Percentiles rank a stretch among this genome's conserved stretches.
Conservation (phyloP, 1,284 basidiomycete genomes). For the Cutaneotrichosporon cavernicola region DNA sequence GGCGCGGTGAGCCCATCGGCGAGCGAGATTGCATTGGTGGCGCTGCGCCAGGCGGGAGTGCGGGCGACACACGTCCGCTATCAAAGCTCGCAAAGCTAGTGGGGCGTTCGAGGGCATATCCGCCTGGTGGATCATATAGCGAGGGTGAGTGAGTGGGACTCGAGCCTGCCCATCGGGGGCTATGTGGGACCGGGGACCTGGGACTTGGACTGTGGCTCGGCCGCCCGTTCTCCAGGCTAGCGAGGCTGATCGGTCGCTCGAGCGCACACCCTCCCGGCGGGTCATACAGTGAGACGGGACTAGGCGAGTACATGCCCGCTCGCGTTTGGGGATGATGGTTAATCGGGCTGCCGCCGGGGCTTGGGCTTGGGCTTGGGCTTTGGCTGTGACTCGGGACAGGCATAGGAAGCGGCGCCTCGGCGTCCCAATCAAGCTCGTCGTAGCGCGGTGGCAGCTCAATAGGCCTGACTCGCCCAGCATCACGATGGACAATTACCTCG, state of each 20-base stretch:
- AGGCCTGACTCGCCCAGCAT: constrained; percentile 42
- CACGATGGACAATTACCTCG: constrained; percentile 44
- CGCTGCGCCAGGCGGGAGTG: neutral
- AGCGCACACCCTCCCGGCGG: too few species aligned
- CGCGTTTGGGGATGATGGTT: too few species aligned
- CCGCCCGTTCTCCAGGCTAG: too few species aligned
- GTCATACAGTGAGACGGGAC: too few species aligned
- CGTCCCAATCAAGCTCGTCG: constrained; percentile 47
- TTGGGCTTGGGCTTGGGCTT: neutral
- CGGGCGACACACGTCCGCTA: neutral
- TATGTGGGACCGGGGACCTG: too few species aligned
- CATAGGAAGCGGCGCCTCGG: constrained; percentile 13
- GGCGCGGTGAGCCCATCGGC: neutral
- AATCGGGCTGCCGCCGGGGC: too few species aligned
- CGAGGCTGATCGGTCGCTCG: too few species aligned
- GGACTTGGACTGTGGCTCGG: neutral
- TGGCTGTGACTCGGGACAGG: too few species aligned
- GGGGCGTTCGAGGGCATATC: neutral
- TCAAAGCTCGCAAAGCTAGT: neutral
- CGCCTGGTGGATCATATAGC: neutral
- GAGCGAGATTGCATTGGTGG: neutral
- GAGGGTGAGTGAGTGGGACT: neutral
- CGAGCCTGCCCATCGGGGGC: neutral
- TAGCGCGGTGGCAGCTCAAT: constrained; percentile 49
- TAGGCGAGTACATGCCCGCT: too few species aligned